Evolutionary conservation across 306 rosid genomes (phyloP).

Genomic region (Lathyrus oleraceus): DNA sequence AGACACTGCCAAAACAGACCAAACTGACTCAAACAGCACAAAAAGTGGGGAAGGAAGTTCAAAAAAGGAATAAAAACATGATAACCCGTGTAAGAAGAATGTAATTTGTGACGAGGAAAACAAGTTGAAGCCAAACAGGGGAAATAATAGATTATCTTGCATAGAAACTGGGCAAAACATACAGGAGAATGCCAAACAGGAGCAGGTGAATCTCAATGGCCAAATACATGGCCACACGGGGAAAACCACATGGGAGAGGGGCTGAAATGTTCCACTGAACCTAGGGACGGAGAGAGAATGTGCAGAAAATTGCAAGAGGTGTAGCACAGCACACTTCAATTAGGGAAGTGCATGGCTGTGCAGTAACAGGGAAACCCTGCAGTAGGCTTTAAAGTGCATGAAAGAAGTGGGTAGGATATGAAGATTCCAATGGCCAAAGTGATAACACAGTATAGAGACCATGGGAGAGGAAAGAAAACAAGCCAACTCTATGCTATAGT

Average conservation of each 20-base stretch:
- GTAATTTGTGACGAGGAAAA: neutral
- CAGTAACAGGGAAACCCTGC: neutral
- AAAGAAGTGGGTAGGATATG: neutral
- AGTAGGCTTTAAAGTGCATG: neutral
- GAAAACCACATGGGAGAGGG: neutral
- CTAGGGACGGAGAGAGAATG: neutral
- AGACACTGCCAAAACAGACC: neutral
- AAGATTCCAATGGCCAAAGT: neutral
- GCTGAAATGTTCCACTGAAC: slow-evolving; percentile 11
- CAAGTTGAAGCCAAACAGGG: slow-evolving; percentile 1
- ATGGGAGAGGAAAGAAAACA: neutral
- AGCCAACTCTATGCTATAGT: neutral
- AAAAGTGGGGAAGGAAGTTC: neutral
- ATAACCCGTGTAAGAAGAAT: neutral
- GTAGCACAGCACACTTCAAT: neutral
- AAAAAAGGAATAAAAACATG: neutral
- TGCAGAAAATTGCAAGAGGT: neutral
- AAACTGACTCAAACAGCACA: neutral
- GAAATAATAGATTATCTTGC: neutral
- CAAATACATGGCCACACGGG: slow-evolving; percentile 6
- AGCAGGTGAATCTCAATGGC: neutral
- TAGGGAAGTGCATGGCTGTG: neutral
- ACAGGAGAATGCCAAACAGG: slow-evolving; percentile 3
- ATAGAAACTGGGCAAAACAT: neutral
- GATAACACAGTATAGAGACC: neutral